A percentile compares a stretch with the other conserved stretches of the same genome.
Evolutionary conservation across 2,329 filamentous ascomycete species (phyloP).

Genomic region (Alternaria infectoria): DNA sequence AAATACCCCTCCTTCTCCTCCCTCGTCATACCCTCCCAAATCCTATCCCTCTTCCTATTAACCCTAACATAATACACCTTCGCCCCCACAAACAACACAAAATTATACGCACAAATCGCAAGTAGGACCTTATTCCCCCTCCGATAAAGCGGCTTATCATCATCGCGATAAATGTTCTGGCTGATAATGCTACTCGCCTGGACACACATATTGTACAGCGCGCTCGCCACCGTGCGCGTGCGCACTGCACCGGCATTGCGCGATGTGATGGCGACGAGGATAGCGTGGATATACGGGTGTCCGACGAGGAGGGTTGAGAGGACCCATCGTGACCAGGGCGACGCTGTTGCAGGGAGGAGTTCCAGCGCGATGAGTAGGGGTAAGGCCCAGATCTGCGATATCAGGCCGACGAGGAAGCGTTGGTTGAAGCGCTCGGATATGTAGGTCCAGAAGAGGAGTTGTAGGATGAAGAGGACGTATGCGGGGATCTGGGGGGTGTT

Average conservation of each 20-base stretch:
- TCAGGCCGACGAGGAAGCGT: constrained; percentile 56
- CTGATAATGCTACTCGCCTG: constrained; percentile 42
- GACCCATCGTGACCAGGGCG: constrained; percentile 48
- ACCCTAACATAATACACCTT: constrained; percentile 62
- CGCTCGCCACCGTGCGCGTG: constrained; percentile 52
- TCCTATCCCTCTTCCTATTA: constrained; percentile 50
- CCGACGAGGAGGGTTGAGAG: constrained; percentile 51
- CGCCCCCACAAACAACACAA: constrained; percentile 58
- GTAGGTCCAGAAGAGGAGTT: constrained; percentile 59
- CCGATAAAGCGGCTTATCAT: constrained; percentile 59
- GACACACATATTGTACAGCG: constrained; percentile 52
- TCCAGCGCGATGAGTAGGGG: constrained; percentile 49
- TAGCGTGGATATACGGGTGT: constrained; percentile 53
- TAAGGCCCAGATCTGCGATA: constrained; percentile 49
- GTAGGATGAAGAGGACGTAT: constrained; percentile 56
- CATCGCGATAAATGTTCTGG: constrained; percentile 59
- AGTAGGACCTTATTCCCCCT: constrained; percentile 63
- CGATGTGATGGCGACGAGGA: constrained; percentile 52
- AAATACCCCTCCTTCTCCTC: constrained; percentile 46
- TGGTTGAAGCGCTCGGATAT: constrained; percentile 59
- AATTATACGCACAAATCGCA: constrained; percentile 57
- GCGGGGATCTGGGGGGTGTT: constrained; percentile 46
- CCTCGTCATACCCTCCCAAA: constrained; percentile 43
- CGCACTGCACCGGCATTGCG: constrained; percentile 53
- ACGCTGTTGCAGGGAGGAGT: constrained; percentile 35